Conservation (phyloP, 148 eudicot species). For the Cornus controversa region DNA sequence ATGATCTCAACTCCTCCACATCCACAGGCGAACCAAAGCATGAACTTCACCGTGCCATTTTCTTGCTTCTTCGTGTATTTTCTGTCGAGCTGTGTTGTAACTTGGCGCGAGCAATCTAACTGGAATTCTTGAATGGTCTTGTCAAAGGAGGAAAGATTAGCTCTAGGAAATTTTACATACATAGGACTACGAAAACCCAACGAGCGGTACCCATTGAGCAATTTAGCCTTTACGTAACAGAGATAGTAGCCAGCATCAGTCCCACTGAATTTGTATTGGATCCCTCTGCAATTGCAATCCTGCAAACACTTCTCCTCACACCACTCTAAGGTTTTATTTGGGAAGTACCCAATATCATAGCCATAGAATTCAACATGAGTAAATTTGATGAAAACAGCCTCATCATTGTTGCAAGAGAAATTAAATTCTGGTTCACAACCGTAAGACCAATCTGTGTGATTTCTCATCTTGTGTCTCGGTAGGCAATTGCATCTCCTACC, state of each 20-base stretch:
- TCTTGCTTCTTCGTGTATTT: no score
- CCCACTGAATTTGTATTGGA: background rate
- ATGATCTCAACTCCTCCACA: no score
- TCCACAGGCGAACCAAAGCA: no score
- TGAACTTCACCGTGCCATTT: no score
- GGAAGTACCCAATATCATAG: background rate
- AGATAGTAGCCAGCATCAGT: background rate
- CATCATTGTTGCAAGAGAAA: background rate
- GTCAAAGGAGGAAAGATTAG: no score
- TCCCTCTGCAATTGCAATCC: conserved; percentile 13
- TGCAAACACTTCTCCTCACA: conserved; percentile 11
- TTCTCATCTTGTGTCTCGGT: conserved; percentile 18
- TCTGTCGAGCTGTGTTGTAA: no score
- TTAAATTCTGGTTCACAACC: conserved; percentile 26
- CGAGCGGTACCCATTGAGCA: background rate
- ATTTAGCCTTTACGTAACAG: conserved; percentile 8
- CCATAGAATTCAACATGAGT: conserved; percentile 15
- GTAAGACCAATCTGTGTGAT: background rate
- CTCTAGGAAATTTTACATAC: no score
- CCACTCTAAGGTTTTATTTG: conserved; percentile 10
- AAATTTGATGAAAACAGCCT: conserved; percentile 13
- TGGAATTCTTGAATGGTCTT: no score
- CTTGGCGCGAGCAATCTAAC: no score
- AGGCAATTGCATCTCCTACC: conserved; percentile 25
- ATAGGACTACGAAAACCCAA: no score